Base-by-base conservation (phyloP, 2,329 filamentous ascomycete genomes). In the Penicillium sclerotigenum region DNA sequence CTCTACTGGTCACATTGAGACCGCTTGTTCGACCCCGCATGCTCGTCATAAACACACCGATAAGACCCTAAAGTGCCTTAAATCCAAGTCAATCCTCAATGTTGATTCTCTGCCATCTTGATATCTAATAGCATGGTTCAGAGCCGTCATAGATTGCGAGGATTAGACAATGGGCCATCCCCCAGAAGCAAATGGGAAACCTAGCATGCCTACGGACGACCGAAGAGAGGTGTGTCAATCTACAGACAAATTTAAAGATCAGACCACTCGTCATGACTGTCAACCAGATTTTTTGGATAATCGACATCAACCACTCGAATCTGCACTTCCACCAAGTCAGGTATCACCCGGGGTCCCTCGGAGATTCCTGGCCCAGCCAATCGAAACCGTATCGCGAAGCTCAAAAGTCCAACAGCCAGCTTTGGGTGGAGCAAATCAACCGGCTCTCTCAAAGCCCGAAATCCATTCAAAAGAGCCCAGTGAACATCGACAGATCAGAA, bases 301-400 rank as follows among this genome's bases (percentile, higher is more conserved):
- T 43, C 31, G 48, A 46, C 37, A 51, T 20, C 18, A 38, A 6
- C 13, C 13, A 13, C n/a, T 16, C 8, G 16, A 22, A n/a, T n/a
- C 47, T 13, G 20, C 7, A 24, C 33, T 5, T 34, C 16, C 41
- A 11, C 33, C 48, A n/a, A 31, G 24, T 24, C 47, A 52, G 13
- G 20, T 29, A 36, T 40, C 36, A 9, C 59, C 47, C 3, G 13
- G 26, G 41, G 54, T 40, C 24, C 55, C 56, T 14, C 68, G 70
- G 45, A 71, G 70, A 55, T 73, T 74, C 56, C 63, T 75, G 36
- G 68, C 73, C 29, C 73, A 80, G 56, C 77, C 76, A 6, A 68
- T 77, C 38, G 78, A 80, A 62, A 77, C 73, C 13, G 71, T 67
- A 11, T 70, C 71, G n/a, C 70, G 73, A 56, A 77, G 71, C 52